phyloP scores from a whole-genome alignment of 2,329 filamentous ascomycete genomes.

The Nemania bipapillata region DNA sequence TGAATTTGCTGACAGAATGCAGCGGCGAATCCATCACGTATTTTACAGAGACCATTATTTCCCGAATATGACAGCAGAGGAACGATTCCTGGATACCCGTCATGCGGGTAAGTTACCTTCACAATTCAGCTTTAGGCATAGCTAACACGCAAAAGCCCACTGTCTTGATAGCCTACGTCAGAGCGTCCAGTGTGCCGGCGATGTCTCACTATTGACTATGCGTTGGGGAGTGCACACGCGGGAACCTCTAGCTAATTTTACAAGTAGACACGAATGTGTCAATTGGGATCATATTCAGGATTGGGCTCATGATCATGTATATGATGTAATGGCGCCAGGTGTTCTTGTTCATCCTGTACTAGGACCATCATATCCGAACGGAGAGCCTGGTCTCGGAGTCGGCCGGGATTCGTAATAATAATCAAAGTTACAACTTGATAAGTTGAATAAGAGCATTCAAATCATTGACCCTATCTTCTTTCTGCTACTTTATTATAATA shows the following conservation, averaged over 20 bases:
- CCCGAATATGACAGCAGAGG: constrained; percentile 1
- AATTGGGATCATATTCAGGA: constrained; percentile 23
- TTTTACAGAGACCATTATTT: constrained; percentile 6
- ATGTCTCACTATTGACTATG: constrained; percentile 3
- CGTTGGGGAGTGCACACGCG: neutral
- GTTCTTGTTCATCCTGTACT: constrained; percentile 17
- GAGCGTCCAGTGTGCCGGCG: constrained; percentile 4
- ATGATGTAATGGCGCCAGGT: constrained; percentile 21
- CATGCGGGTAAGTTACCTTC: neutral
- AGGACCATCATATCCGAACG: neutral
- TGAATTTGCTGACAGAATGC: neutral
- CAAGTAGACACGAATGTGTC: constrained; percentile 15
- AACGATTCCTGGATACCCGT: neutral
- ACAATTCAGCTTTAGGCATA: neutral
- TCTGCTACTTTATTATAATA: too few relatives aligned
- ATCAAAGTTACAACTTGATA: too few relatives aligned
- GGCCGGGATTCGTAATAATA: neutral
- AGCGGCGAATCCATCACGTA: constrained; percentile 3
- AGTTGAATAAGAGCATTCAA: too few relatives aligned
- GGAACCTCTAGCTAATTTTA: constrained; percentile 6
- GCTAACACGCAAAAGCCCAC: neutral
- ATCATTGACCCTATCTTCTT: too few relatives aligned
- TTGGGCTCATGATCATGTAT: constrained; percentile 5
- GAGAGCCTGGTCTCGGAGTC: neutral
- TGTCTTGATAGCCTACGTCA: constrained; percentile 6